Base-by-base conservation (phyloP, 2,329 filamentous ascomycete genomes). In the Byssothecium circinans region DNA sequence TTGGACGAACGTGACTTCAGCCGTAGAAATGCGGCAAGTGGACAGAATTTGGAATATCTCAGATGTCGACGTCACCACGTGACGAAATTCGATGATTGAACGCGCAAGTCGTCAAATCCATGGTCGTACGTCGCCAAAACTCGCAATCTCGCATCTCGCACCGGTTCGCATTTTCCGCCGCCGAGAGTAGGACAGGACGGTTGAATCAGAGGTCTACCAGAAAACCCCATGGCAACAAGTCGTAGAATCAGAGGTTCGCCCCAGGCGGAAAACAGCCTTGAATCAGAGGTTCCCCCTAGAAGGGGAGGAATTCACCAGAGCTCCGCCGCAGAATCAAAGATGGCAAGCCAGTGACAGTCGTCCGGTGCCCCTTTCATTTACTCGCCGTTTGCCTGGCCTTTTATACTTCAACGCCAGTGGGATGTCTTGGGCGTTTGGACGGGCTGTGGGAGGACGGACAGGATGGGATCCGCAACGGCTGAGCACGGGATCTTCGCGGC, bases 251-350 rank as follows among this genome's bases (percentile, higher is more conserved):
- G 50, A 54, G 51, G 52, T 62, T 43, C 49, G 50, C 45, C 34
- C 35, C 30, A 15, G 11, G 8, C 0, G 10, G 32, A 30, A 37
- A 40, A 45, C 36, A 15, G 30, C 17, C 17, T 25, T 19, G 33
- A 42, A 42, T 14, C 43, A 58, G 52, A 57, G 55, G 44, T 57
- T 47, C 45, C 45, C 54, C 40, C 39, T 42, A 8, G 29, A 52
- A 52, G 11, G 20, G 2, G n/a, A 30, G 3, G 41, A 52, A 51
- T 56, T 45, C 40, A 43, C 19, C 53, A 66, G 63, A 56, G 59
- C 56, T 66, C 52, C 61, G 61, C 62, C 41, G 35, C 32, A 37
- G n/a, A 32, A 17, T 29, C 14, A 27, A 40, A 22, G 36, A 30
- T 20, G 29, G 42, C 25, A 43, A 20, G 39, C 37, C 14, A 37